phyloP scores from a whole-genome alignment of 306 rosid genomes.

The Sicyos baderoa region DNA sequence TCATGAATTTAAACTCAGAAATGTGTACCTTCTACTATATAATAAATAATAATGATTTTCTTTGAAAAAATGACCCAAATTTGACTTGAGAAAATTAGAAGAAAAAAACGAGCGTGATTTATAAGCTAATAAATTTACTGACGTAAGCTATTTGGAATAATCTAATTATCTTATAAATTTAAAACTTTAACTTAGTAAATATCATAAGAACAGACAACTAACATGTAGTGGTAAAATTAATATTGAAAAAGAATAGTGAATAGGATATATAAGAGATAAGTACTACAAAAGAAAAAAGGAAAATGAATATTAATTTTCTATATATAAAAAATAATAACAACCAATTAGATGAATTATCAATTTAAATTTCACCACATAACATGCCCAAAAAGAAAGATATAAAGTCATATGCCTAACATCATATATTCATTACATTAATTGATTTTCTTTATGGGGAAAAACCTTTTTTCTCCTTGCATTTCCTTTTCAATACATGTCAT shows the following conservation, averaged over 20 bases:
- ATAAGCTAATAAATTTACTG: background rate
- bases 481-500: background rate
- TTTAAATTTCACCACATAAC: constrained; percentile 6
- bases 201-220: background rate
- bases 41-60: background rate
- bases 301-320: background rate
- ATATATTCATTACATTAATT: background rate
- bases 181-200: background rate
- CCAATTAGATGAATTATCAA: background rate
- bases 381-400: background rate
- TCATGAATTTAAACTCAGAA: background rate
- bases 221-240: background rate
- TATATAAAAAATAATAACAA: background rate
- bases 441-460: background rate
- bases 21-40: background rate
- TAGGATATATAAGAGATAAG: background rate
- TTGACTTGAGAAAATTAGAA: background rate
- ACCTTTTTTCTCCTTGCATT: background rate
- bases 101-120: background rate
- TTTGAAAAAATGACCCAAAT: background rate
- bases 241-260: background rate
- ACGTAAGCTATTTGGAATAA: background rate
- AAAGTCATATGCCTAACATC: constrained; percentile 13
- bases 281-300: background rate
- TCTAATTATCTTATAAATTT: background rate